A percentile compares a stretch with the other conserved stretches of the same genome.
Evolutionary conservation across 495 filamentous ascomycete species (phyloP).

Genomic region (Pseudoneurospora amorphoporcata): DNA sequence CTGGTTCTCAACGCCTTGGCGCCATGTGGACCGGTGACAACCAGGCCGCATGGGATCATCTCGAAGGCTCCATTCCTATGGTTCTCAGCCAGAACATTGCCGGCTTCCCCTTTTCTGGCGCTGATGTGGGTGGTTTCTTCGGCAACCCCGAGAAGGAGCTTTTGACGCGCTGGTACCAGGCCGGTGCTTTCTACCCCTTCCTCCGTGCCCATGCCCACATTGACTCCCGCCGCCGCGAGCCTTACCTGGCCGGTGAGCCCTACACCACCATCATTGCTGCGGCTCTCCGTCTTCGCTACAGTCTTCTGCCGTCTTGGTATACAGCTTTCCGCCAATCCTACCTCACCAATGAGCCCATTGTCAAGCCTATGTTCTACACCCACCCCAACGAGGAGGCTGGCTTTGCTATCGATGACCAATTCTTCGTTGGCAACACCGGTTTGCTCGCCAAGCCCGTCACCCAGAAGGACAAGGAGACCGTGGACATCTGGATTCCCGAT

Average conservation of each 20-base stretch:
- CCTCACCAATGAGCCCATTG: slow-evolving; percentile 71
- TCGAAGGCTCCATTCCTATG: slow-evolving; percentile 82
- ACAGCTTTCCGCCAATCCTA: slow-evolving; percentile 89
- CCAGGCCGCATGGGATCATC: slow-evolving; percentile 84
- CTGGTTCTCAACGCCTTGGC: slow-evolving; percentile 77
- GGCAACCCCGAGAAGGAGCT: slow-evolving; percentile 90
- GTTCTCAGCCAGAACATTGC: slow-evolving; percentile 81
- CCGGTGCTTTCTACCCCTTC: slow-evolving; percentile 96
- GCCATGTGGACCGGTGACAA: slow-evolving; percentile 99
- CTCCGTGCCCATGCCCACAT: slow-evolving; percentile 98
- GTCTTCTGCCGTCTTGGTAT: slow-evolving; percentile 89
- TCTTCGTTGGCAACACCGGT: slow-evolving; percentile 80
- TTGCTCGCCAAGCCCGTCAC: slow-evolving; percentile 83
- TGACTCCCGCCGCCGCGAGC: slow-evolving; percentile 86
- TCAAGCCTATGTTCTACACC: slow-evolving; percentile 84
- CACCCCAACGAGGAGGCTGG: slow-evolving; percentile 80
- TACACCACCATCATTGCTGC: slow-evolving; percentile 78
- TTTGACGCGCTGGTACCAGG: slow-evolving; percentile 89
- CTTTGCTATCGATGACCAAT: slow-evolving; percentile 83
- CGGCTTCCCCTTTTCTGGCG: slow-evolving; percentile 88
- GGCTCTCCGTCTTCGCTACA: slow-evolving; percentile 79
- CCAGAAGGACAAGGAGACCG: slow-evolving; percentile 57
- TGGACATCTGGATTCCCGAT: slow-evolving; percentile 78
- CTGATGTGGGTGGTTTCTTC: slow-evolving; percentile 97
- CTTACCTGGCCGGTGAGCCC: slow-evolving; percentile 77